Conservation (phyloP, 495 filamentous ascomycete species). For the Neurospora sp. region DNA sequence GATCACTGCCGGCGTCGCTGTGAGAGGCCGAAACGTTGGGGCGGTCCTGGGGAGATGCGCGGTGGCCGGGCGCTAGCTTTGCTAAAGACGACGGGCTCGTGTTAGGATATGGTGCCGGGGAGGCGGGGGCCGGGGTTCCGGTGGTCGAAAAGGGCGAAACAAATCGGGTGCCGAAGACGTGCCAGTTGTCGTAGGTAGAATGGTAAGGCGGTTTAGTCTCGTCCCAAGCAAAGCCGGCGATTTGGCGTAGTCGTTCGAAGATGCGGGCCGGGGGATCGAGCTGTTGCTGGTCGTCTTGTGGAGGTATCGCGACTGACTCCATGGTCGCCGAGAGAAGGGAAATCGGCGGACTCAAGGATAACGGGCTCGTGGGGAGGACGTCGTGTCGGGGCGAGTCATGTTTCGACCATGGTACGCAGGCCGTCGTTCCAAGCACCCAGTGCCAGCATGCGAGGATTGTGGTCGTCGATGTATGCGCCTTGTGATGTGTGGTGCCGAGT, state of each 20-base stretch:
- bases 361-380: constrained; percentile 16
- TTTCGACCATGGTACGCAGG: constrained; percentile 16
- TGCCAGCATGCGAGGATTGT: constrained; percentile 8
- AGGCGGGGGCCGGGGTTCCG: constrained; percentile 15
- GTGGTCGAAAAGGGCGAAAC: constrained; percentile 31
- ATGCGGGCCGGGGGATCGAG: constrained; percentile 60
- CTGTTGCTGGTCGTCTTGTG: constrained; percentile 44
- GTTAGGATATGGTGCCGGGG: constrained; percentile 10
- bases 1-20: constrained; percentile 31
- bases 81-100: constrained; percentile 20
- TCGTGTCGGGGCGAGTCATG: constrained; percentile 29
- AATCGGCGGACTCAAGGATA: constrained; percentile 14
- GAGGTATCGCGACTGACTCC: constrained; percentile 36
- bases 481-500: not conserved
- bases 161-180: constrained; percentile 38
- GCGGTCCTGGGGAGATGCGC: constrained; percentile 27
- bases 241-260: constrained; percentile 59
- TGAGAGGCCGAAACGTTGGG: constrained; percentile 15
- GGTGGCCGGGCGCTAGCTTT: constrained; percentile 18
- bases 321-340: constrained; percentile 24
- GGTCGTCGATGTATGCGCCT: constrained; percentile 2
- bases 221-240: constrained; percentile 71
- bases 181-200: constrained; percentile 74
- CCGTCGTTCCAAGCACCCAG: constrained; percentile 4
- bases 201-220: constrained; percentile 59